These are phyloP conservation scores for Puya raimondii DNA, from an alignment of 176 grass and related monocot species.

Conservation along the genomic window DNA sequence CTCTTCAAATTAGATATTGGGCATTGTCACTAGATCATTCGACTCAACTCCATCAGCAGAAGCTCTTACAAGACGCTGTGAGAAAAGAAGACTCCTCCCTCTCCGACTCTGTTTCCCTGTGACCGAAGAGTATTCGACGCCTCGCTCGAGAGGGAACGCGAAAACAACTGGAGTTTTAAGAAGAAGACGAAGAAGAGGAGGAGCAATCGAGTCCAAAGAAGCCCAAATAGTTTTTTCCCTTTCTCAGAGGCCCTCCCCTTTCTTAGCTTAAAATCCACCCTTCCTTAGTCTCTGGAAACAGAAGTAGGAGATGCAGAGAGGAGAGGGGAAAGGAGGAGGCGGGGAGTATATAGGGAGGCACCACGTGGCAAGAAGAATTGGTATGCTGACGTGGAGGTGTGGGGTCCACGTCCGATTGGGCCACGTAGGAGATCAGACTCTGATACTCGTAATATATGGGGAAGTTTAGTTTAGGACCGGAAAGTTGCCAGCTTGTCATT, in stretches of 20 bases:
- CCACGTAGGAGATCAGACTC: background rate
- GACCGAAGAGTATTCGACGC: background rate
- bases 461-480: too few species aligned
- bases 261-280: too few species aligned
- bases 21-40: background rate
- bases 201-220: constrained; percentile 7
- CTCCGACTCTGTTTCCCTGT: background rate
- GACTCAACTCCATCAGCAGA: background rate
- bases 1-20: background rate
- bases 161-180: constrained; percentile 5
- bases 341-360: constrained; percentile 20
- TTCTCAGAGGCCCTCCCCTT: too few species aligned
- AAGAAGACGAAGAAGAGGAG: constrained; percentile 2
- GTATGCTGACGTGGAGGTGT: background rate
- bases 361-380: constrained; percentile 16
- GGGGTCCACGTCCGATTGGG: background rate
- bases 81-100: background rate
- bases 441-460: background rate
- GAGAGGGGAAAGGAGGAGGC: background rate
- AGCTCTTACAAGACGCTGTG: background rate
- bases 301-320: constrained; percentile 4
- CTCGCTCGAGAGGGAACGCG: background rate
- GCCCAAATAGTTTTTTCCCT: constrained; percentile 3
- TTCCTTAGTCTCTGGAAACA: background rate
- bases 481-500: background rate